These are phyloP conservation scores for Annulohypoxylon bovei DNA, from an alignment of 495 filamentous ascomycete species.

Conservation along the genomic window DNA sequence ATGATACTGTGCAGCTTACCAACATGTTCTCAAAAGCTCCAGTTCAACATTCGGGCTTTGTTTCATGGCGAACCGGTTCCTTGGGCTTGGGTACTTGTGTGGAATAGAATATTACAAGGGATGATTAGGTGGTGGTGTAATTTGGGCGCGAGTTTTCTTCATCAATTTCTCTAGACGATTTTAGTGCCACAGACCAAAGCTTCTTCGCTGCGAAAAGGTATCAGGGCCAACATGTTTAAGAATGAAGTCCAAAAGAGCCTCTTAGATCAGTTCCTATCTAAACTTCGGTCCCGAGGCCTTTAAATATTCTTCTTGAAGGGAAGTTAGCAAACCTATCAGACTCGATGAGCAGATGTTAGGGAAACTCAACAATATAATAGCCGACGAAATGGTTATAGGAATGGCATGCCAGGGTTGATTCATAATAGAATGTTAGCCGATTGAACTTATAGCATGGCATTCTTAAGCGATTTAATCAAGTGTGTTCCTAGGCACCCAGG, in stretches of 20 bases:
- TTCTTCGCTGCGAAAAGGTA: not conserved
- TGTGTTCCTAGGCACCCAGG: not conserved
- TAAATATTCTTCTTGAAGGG: not conserved
- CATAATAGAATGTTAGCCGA: not conserved
- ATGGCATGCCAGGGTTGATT: not conserved
- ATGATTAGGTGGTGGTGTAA: constrained; percentile 1
- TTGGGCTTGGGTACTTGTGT: constrained; percentile 15
- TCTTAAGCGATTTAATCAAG: constrained; percentile 4
- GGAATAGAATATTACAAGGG: constrained; percentile 13
- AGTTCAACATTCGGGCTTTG: not conserved
- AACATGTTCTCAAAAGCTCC: not conserved
- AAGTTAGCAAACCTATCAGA: not conserved
- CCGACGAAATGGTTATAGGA: not conserved
- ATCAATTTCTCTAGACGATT: not conserved
- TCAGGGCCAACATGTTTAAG: not conserved
- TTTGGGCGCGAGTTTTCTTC: not conserved
- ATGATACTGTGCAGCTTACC: constrained; percentile 4
- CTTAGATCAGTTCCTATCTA: not conserved
- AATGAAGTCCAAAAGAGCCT: not conserved
- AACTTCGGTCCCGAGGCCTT: not conserved
- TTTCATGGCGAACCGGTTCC: constrained; percentile 13
- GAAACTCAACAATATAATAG: not conserved
- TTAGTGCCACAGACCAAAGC: not conserved
- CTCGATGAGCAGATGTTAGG: not conserved
- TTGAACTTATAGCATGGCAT: not conserved